Conservation (phyloP, 1,139 yeast genomes). For the Kluyveromyces sp. region DNA sequence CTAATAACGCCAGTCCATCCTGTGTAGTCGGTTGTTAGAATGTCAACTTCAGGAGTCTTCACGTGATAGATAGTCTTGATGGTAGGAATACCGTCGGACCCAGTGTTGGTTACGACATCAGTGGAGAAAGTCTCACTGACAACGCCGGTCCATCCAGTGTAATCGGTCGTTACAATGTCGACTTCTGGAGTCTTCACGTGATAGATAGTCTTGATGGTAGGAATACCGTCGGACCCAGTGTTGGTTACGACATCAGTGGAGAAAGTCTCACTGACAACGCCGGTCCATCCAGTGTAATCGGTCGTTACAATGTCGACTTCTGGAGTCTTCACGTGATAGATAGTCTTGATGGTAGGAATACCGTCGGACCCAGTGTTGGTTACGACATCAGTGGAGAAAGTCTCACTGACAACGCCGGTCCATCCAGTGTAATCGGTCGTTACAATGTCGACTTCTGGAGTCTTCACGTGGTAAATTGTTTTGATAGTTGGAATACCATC, state of each 20-base stretch:
- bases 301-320: constrained; percentile 9
- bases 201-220: constrained; percentile 9
- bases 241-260: constrained; percentile 6
- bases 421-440: constrained; percentile 10
- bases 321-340: constrained; percentile 14
- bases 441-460: constrained; percentile 10
- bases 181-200: constrained; percentile 13
- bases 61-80: constrained; percentile 9
- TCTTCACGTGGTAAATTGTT: constrained; percentile 12
- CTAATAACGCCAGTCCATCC: constrained; percentile 2
- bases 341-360: constrained; percentile 8
- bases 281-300: constrained; percentile 11
- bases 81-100: constrained; percentile 9
- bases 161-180: constrained; percentile 9
- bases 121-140: constrained; percentile 11
- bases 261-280: constrained; percentile 10
- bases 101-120: constrained; percentile 3
- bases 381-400: constrained; percentile 8
- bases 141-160: constrained; percentile 12
- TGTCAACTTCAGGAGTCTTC: constrained; percentile 12
- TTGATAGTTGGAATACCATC: constrained; percentile 10
- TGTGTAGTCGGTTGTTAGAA: not conserved
- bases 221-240: constrained; percentile 9
- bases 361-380: constrained; percentile 9
- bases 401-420: constrained; percentile 12